Base-by-base conservation (phyloP, 1,284 basidiomycete genomes). In the Stygiomarasmius scandens region DNA sequence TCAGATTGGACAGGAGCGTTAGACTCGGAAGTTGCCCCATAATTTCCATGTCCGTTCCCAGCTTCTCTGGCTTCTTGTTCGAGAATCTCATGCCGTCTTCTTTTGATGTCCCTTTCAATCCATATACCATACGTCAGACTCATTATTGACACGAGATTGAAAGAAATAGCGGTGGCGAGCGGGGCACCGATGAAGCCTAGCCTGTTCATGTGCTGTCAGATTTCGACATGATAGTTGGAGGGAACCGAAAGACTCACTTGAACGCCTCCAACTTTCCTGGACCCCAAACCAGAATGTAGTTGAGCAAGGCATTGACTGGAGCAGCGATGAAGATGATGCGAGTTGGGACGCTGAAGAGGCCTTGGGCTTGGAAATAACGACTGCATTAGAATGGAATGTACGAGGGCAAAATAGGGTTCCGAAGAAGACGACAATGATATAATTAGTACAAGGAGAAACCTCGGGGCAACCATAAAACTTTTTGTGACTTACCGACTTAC, bases 151-250 rank as follows among this genome's bases (percentile, higher is more conserved):
- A 95, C 89, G 29, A 96, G 77, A 72, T 95, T 96, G 77, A 94
- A 93, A 2, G 91, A 92, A 58, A 96, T 81, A 0, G 92, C 90
- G 0, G 93, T 94, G 0, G 96, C 92, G 36, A 98, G 79, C 0
- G 96, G 96, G 1, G 96, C 96, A 9, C 96, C 96, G 58, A 95
- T 86, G 73, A 95, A 99, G 8, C 96, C 96, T 1, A 98, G 77
- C 16, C 91, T 79, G 54, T 3, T n/a, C 24, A 6, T 32, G 29
- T 32, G 12, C 12, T n/a, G n/a, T n/a, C n/a, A n/a, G n/a, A n/a
- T n/a, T n/a, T n/a, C n/a, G n/a, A n/a, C n/a, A n/a, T n/a, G n/a
- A n/a, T n/a, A n/a, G n/a, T n/a, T n/a, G n/a, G n/a, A n/a, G n/a
- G n/a, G n/a, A n/a, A n/a, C n/a, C n/a, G n/a, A n/a, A n/a, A n/a